Base-by-base conservation (phyloP, 2,329 filamentous ascomycete genomes). In the Fusarium sp. region DNA sequence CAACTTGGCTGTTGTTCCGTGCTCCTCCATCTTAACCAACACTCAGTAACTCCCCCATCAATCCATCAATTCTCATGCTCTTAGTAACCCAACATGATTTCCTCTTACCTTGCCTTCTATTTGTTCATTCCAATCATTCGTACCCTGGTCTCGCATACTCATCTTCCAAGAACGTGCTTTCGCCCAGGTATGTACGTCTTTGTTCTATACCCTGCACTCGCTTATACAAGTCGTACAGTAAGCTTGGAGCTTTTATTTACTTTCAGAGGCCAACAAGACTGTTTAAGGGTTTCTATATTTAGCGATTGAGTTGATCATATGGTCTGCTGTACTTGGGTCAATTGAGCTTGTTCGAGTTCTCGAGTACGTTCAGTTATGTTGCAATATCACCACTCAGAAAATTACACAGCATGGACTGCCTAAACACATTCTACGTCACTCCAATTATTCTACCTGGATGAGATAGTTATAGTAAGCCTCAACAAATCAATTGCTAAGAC, bases 21-120 rank as follows among this genome's bases (percentile, higher is more conserved):
- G 9, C 9, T 18, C 16, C 14, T 34, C 31, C 31, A 18, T 18
- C 31, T 11, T 1, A 3, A 4, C 4, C 16, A n/a, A 5, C 10
- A 37, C 10, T 7, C 34, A 4, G 34, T 37, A 37, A 37, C 34
- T 37, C 34, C 34, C 6, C 18, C 6, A 12, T 37, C 0, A n/a
- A 37, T 12, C 18, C 34, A 37, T 3, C 5, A 37, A 7, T n/a
- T 11, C 18, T 37, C 34, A 7, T 37, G 7, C 10, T 37, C 10
- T 1, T 10, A 37, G 12, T 7, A 7, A 6, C 34, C 10, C 10
- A 0, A 37, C 4, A 4, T 7, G 0, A 3, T n/a, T 12, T n/a
- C n/a, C 18, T 0, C 18, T 37, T 37, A 12, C n/a, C n/a, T 37
- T 0, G 0, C 18, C 6, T 37, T 1, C 0, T 0, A 37, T 6